Evolutionary conservation across 176 grass and related monocot species (phyloP).

Genomic region (Avena eriantha): DNA sequence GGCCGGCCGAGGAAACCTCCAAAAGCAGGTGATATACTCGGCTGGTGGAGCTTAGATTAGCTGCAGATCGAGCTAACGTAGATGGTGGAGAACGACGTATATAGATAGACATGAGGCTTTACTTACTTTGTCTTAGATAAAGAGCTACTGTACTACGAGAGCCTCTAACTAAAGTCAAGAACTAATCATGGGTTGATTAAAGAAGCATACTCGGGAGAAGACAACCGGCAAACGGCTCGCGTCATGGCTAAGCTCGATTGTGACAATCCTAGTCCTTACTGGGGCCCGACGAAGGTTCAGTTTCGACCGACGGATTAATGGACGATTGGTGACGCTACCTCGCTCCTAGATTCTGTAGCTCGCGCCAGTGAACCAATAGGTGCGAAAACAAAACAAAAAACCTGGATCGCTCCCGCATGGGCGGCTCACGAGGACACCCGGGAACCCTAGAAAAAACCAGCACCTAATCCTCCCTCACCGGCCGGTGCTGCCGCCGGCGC

Average conservation of each 20-base stretch:
- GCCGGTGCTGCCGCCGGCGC: too few relatives aligned
- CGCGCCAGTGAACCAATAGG: too few relatives aligned
- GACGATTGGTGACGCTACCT: too few relatives aligned
- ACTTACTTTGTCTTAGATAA: conserved; percentile 31
- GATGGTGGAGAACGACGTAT: neutral
- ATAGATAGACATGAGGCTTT: neutral
- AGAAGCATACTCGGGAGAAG: conserved; percentile 33
- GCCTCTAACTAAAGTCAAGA: conserved; percentile 3
- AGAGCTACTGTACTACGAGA: neutral
- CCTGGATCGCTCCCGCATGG: too few relatives aligned
- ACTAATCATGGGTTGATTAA: conserved; percentile 23
- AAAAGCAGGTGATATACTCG: neutral
- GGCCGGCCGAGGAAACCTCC: neutral
- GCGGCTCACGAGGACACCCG: too few relatives aligned
- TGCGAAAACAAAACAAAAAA: too few relatives aligned
- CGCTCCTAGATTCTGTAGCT: too few relatives aligned
- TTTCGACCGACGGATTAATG: neutral
- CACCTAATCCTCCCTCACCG: too few relatives aligned
- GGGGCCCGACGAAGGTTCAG: conserved; percentile 25
- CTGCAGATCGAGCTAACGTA: neutral
- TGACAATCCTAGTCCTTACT: conserved; percentile 36
- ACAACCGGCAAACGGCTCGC: conserved; percentile 51
- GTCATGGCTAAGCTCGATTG: conserved; percentile 31
- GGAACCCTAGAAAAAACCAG: too few relatives aligned
- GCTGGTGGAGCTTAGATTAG: neutral